Conservation (phyloP, 768 basidiomycete genomes). For the Scleroderma citrinum region DNA sequence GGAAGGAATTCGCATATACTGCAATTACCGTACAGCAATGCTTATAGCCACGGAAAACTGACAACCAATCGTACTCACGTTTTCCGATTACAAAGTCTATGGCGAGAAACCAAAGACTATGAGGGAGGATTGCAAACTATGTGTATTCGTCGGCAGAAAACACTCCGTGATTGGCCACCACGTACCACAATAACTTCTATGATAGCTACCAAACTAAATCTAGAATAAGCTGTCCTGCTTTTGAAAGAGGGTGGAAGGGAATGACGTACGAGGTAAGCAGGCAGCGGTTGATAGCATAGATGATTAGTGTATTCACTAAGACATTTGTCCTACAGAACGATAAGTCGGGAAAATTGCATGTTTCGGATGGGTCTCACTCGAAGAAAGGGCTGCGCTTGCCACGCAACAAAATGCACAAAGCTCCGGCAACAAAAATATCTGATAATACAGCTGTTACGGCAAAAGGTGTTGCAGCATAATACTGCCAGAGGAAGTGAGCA, state of each 20-base stretch:
- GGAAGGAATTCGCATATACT: conserved; percentile 46
- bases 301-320: conserved; percentile 37
- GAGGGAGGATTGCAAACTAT: conserved; percentile 37
- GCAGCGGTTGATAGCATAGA: conserved; percentile 47
- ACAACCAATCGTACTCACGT: conserved; percentile 26
- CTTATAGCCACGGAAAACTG: background rate
- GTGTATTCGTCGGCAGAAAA: background rate
- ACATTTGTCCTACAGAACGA: conserved; percentile 32
- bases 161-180: background rate
- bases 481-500: conserved; percentile 19
- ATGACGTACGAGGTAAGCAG: conserved; percentile 39
- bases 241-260: background rate
- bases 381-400: conserved; percentile 34
- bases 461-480: conserved; percentile 39
- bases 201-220: conserved; percentile 15
- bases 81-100: conserved; percentile 47
- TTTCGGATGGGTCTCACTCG: conserved; percentile 22
- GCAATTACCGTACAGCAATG: background rate
- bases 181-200: conserved; percentile 17
- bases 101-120: conserved; percentile 42
- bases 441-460: conserved; percentile 40
- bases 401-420: conserved; percentile 37
- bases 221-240: background rate
- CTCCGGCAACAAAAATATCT: conserved; percentile 38
- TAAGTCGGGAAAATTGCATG: background rate